Evolutionary conservation across 106 monocot species (phyloP), one percentile per base, ranked within the genome.

Genomic region (Xerophyta viscosa): DNA sequence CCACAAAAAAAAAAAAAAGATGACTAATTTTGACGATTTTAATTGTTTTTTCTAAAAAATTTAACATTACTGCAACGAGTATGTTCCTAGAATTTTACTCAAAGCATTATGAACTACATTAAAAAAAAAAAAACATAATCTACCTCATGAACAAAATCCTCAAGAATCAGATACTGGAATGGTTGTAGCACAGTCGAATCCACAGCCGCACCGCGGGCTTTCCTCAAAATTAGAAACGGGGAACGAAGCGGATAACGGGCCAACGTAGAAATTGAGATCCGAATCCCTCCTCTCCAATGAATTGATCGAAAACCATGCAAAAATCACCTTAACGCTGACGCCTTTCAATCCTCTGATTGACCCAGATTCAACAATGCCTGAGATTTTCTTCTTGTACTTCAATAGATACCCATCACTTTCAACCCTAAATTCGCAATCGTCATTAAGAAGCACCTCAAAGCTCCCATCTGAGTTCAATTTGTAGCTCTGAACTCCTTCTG

Each of bases 401-500:
- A 78, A 25, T 29, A 45, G 6, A 59, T 78, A 78, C 24, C 64
- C 59, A 0, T 53, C 78, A 0, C 31, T 21, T 0, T 41, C 27
- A 41, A 64, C 46, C 43, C 45, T 31, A 53, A 82, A 66, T 52
- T 58, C 58, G 33, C 79, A 84, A 33, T 75, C 61, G 3, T 50
- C 60, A 22, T 9, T 60, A 14, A 84, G n/a, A 61, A 52, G 65
- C 15, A 79, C 75, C 42, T 68, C 68, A 61, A 84, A 84, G 56
- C 25, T 64, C 20, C 75, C 71, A 29, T 84, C 84, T 1, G 29
- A 20, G 12, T 31, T 42, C 26, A 79, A 56, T 13, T 61, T 29
- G 64, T 84, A 84, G 50, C 65, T 41, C 26, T 62, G 58, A 23
- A 79, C 84, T 3, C 84, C 79, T 31, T 37, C 43, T 6, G 84